Evolutionary conservation across 2,329 filamentous ascomycete genomes (phyloP).

Genomic region (Aspergillus ochraceus): DNA sequence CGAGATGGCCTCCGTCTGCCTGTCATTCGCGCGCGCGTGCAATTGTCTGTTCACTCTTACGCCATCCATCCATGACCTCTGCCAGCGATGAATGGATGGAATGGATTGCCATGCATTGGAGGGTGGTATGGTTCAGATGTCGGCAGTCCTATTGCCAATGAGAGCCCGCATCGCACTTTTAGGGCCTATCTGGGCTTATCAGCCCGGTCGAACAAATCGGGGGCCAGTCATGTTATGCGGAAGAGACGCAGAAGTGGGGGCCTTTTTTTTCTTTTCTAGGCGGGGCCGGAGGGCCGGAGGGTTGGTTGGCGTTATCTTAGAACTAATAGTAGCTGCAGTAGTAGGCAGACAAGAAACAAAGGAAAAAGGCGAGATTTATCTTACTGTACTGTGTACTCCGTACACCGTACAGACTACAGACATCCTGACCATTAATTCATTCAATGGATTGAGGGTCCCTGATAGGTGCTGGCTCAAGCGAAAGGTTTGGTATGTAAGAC

Average conservation of each 20-base stretch:
- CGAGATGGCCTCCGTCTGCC: neutral
- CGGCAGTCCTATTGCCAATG: slow-evolving; percentile 14
- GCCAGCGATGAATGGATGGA: neutral
- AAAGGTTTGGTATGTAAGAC: slow-evolving; percentile 2
- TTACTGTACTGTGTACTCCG: no score
- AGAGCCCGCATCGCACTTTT: slow-evolving; percentile 4
- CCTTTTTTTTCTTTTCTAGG: neutral
- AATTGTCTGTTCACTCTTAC: neutral
- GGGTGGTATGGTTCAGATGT: slow-evolving; percentile 15
- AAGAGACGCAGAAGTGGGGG: slow-evolving; percentile 14
- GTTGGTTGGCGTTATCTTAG: neutral
- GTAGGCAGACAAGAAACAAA: neutral
- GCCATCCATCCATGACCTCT: slow-evolving; percentile 4
- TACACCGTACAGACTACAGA: neutral
- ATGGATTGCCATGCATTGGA: neutral
- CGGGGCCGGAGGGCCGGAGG: slow-evolving; percentile 4
- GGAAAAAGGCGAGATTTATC: no score
- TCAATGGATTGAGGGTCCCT: slow-evolving; percentile 4
- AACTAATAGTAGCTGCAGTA: neutral
- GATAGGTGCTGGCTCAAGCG: slow-evolving; percentile 7
- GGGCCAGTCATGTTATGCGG: slow-evolving; percentile 12
- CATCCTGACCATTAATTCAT: slow-evolving; percentile 1
- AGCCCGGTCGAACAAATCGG: slow-evolving; percentile 13
- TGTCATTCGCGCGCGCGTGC: slow-evolving; percentile 3
- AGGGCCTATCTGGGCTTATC: slow-evolving; percentile 20